Percentiles rank a stretch among this genome's conserved stretches.
phyloP scores from a whole-genome alignment of 345 rosid species.

The Salix arbutifolia region DNA sequence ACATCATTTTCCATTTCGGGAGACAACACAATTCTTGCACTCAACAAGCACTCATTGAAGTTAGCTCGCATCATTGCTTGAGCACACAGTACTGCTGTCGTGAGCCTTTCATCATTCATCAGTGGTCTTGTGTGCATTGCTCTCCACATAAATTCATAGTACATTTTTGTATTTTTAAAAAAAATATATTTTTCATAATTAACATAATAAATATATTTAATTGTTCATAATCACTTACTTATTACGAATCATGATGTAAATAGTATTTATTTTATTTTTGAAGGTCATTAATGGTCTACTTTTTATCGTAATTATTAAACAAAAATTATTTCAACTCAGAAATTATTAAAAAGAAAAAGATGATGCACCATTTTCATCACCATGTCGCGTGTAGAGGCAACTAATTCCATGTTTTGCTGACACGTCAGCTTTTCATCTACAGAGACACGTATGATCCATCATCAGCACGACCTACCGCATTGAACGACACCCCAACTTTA shows the following conservation, averaged over 20 bases:
- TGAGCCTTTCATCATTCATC: too few relatives aligned
- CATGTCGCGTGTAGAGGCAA: constrained; percentile 6
- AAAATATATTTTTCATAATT: too few relatives aligned
- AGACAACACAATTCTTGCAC: neutral
- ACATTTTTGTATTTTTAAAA: too few relatives aligned
- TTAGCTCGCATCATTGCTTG: neutral
- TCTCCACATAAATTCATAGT: too few relatives aligned
- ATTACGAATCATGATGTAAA: too few relatives aligned
- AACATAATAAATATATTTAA: too few relatives aligned
- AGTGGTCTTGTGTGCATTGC: too few relatives aligned
- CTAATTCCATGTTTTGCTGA: neutral
- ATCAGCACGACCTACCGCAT: neutral
- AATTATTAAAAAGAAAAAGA: neutral
- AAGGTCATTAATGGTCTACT: too few relatives aligned
- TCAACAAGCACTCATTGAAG: neutral
- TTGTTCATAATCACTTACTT: too few relatives aligned
- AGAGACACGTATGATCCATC: neutral
- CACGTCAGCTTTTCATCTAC: neutral
- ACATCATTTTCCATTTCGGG: neutral
- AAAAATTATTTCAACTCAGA: neutral
- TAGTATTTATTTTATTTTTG: too few relatives aligned
- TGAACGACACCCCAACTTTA: neutral
- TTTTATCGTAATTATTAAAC: too few relatives aligned
- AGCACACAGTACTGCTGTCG: neutral
- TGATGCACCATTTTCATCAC: too few relatives aligned